A percentile compares a stretch with the other conserved stretches of the same genome.
These are phyloP conservation scores for Penicillium sp. DNA, from an alignment of 2,329 filamentous ascomycete species.

Conservation along the genomic window DNA sequence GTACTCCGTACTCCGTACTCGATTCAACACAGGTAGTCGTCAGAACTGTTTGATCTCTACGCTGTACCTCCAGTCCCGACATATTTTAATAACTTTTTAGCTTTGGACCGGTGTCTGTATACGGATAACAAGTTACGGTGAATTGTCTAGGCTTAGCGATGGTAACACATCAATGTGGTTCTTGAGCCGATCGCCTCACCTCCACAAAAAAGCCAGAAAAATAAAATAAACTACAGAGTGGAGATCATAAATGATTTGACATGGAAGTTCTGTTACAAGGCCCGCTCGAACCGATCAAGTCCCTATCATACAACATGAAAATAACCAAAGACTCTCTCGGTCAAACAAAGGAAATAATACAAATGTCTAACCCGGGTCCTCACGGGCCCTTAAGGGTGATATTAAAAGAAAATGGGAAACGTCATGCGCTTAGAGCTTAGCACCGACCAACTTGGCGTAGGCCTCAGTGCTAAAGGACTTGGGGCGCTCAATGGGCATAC, in stretches of 20 bases:
- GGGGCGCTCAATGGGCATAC: constrained; percentile 95
- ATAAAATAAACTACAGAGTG: not conserved
- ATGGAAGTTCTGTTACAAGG: constrained; percentile 40
- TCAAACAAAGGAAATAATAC: constrained; percentile 29
- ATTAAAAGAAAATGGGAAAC: constrained; percentile 22
- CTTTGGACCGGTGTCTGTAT: not conserved
- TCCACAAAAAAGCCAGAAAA: not conserved
- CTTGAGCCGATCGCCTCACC: too few relatives aligned
- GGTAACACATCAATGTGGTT: too few relatives aligned
- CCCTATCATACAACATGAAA: constrained; percentile 42
- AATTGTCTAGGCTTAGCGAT: not conserved
- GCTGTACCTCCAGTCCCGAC: constrained; percentile 1
- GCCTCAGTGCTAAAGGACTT: constrained; percentile 99
- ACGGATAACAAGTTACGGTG: not conserved
- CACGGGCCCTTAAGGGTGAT: constrained; percentile 8
- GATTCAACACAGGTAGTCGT: constrained; percentile 25
- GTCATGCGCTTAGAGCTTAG: constrained; percentile 68
- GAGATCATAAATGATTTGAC: constrained; percentile 17
- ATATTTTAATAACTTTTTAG: not conserved
- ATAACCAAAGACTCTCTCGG: constrained; percentile 34
- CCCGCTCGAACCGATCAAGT: constrained; percentile 39
- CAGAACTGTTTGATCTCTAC: constrained; percentile 18
- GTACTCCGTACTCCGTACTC: constrained; percentile 13
- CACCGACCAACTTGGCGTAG: constrained; percentile 87
- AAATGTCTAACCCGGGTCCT: constrained; percentile 18